A percentile compares a stretch with the other conserved stretches of the same genome.
Evolutionary conservation across 2,329 filamentous ascomycete genomes (phyloP).

Genomic region (Arthrobotrys sphaeroides): DNA sequence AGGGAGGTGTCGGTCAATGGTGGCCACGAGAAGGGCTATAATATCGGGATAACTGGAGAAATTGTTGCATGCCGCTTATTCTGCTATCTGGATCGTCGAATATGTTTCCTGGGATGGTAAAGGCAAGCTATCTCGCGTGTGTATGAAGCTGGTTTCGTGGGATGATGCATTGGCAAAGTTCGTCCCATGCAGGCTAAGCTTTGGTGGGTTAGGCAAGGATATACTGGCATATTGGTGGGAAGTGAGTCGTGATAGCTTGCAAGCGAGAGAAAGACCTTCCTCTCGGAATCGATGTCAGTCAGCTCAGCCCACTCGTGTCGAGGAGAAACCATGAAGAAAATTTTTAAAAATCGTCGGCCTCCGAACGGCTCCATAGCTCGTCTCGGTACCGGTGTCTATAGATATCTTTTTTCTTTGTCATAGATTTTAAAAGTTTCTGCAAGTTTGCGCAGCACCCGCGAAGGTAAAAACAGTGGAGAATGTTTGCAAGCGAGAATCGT

Average conservation of each 20-base stretch:
- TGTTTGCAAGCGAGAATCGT: constrained; percentile 33
- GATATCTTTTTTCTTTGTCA: constrained; percentile 14
- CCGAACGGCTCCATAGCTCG: constrained; percentile 5
- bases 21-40: constrained; percentile 11
- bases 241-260: not conserved
- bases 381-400: constrained; percentile 14
- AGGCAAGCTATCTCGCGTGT: constrained; percentile 14
- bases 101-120: constrained; percentile 23
- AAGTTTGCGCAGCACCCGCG: constrained; percentile 23
- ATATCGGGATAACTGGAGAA: constrained; percentile 42
- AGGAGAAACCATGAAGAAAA: not conserved
- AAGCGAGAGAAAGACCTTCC: constrained; percentile 34
- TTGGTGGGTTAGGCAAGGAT: constrained; percentile 25
- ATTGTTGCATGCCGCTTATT: not conserved
- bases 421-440: constrained; percentile 6
- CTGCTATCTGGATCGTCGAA: constrained; percentile 20
- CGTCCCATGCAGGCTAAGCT: constrained; percentile 14
- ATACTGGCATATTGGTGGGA: not conserved
- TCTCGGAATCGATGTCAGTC: constrained; percentile 7
- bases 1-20: not conserved
- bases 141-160: constrained; percentile 12
- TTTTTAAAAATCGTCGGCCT: not conserved
- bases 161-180: not conserved
- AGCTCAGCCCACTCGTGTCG: constrained; percentile 13
- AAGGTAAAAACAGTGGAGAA: constrained; percentile 11